phyloP scores from a whole-genome alignment of 352 stramenopile genomes.

The Peronospora destructor region DNA sequence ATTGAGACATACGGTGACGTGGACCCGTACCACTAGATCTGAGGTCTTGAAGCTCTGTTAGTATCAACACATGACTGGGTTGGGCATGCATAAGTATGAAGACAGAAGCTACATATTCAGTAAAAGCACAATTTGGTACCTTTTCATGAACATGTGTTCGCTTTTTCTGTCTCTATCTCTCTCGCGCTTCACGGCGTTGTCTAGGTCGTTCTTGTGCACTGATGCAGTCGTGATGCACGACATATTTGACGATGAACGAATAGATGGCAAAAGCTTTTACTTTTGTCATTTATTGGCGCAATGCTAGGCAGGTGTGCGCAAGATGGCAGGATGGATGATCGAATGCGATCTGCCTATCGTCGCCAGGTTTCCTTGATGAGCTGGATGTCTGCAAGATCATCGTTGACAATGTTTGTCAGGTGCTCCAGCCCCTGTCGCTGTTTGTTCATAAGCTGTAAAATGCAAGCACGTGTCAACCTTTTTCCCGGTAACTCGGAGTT shows the following conservation, averaged over 20 bases:
- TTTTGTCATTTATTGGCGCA: not conserved
- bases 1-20: slow-evolving; percentile 84
- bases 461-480: slow-evolving; percentile 1
- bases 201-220: not conserved
- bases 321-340: not conserved
- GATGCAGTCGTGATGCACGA: not conserved
- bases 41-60: not conserved
- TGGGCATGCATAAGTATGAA: slow-evolving; percentile 29
- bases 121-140: slow-evolving; percentile 24
- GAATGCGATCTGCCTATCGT: slow-evolving; percentile 32
- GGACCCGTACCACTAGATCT: slow-evolving; percentile 29
- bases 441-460: slow-evolving; percentile 68
- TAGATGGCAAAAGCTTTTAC: not conserved
- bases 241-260: not conserved
- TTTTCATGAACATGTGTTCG: not conserved
- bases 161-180: no score
- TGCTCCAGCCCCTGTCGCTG: slow-evolving; percentile 80
- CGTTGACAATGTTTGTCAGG: slow-evolving; percentile 74
- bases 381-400: slow-evolving; percentile 81
- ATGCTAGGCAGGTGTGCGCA: not conserved
- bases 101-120: slow-evolving; percentile 14
- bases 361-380: slow-evolving; percentile 84
- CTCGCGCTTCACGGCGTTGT: not conserved
- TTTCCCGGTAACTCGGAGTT: not conserved
- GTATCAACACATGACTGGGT: slow-evolving; percentile 2